These are phyloP conservation scores for Moesziomyces globuligerus DNA, from an alignment of 1,284 basidiomycete genomes.

Conservation along the genomic window DNA sequence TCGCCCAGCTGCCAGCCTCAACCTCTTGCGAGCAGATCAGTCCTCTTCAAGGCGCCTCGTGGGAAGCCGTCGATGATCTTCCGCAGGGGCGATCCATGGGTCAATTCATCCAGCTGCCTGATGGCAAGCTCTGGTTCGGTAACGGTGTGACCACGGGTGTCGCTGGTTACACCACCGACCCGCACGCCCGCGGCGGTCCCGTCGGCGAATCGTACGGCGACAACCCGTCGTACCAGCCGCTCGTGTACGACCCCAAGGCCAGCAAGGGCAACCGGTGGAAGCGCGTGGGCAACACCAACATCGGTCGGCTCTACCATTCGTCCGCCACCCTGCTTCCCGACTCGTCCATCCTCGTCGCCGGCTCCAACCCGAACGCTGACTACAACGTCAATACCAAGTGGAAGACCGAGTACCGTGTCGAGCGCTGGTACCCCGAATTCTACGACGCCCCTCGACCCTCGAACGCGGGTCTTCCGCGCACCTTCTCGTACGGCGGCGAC, in stretches of 20 bases:
- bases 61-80: slow-evolving; percentile 49
- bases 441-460: slow-evolving; percentile 57
- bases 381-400: slow-evolving; percentile 36
- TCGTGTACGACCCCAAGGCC: slow-evolving; percentile 57
- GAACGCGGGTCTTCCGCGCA: slow-evolving; percentile 33
- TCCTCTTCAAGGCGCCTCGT: slow-evolving; percentile 38
- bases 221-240: slow-evolving; percentile 49
- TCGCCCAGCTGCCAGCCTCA: slow-evolving; percentile 46
- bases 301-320: slow-evolving; percentile 60
- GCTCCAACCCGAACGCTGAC: slow-evolving; percentile 60
- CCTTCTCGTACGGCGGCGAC: slow-evolving; percentile 56
- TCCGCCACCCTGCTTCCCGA: slow-evolving; percentile 57
- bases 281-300: slow-evolving; percentile 37
- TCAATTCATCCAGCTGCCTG: slow-evolving; percentile 58
- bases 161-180: slow-evolving; percentile 56
- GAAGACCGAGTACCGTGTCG: slow-evolving; percentile 54
- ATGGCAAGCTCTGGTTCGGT: slow-evolving; percentile 58
- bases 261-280: slow-evolving; percentile 50
- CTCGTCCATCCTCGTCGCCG: slow-evolving; percentile 55
- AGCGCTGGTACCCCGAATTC: slow-evolving; percentile 58
- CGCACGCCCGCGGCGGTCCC: slow-evolving; percentile 46
- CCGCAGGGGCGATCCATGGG: slow-evolving; percentile 57
- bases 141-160: slow-evolving; percentile 61
- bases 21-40: slow-evolving; percentile 58
- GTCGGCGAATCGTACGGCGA: slow-evolving; percentile 65